Percentiles rank a stretch among this genome's conserved stretches.
Conservation (phyloP, 371 early-diverging fungal species). For the Mucor ambiguus region DNA sequence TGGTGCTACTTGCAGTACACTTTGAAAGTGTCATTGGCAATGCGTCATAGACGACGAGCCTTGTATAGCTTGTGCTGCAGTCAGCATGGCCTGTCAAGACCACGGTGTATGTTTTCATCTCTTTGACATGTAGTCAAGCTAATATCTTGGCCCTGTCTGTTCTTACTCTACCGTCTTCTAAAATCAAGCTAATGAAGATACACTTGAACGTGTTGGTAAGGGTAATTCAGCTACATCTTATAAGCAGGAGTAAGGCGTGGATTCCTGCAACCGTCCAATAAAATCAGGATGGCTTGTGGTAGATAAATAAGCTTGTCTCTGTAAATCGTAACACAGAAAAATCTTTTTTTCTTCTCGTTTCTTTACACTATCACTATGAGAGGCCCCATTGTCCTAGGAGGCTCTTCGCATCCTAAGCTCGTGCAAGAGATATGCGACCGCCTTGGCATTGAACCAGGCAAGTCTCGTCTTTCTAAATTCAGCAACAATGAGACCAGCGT, state of each 20-base stretch:
- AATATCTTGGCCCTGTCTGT: neutral
- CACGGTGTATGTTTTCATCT: neutral
- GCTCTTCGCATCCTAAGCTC: constrained; percentile 87
- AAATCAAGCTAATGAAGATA: neutral
- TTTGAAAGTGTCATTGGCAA: neutral
- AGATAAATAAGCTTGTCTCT: too few species aligned
- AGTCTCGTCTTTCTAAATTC: constrained; percentile 67
- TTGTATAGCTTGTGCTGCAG: neutral
- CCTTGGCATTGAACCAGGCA: constrained; percentile 69
- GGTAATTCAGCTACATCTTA: constrained; percentile 71
- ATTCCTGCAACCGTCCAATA: neutral
- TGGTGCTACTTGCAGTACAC: neutral
- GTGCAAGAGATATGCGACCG: constrained; percentile 79
- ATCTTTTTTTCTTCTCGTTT: neutral
- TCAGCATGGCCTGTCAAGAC: neutral
- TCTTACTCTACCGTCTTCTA: neutral
- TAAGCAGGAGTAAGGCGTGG: constrained; percentile 6
- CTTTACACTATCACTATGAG: constrained; percentile 32
- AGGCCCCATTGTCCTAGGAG: constrained; percentile 51
- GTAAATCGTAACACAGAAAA: constrained; percentile 8
- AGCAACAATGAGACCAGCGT: constrained; percentile 90
- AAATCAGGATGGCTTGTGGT: neutral
- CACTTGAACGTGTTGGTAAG: too few species aligned
- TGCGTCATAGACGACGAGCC: neutral
- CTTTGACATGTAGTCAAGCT: neutral